phyloP scores from a whole-genome alignment of 768 basidiomycete genomes.

The Suillus luteus region DNA sequence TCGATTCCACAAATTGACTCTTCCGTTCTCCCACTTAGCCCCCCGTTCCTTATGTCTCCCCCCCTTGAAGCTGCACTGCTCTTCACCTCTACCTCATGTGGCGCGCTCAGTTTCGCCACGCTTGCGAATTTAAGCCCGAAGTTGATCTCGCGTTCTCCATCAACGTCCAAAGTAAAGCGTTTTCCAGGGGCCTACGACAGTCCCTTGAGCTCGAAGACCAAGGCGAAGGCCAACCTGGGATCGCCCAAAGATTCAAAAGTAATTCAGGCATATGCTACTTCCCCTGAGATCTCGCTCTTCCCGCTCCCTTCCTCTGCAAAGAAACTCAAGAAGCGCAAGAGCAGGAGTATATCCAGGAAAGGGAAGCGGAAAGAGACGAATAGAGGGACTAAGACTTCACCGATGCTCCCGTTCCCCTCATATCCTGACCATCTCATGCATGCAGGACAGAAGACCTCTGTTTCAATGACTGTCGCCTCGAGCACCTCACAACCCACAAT shows the following conservation, averaged over 20 bases:
- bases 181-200: background rate
- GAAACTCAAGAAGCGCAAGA: slow-evolving; percentile 14
- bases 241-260: background rate
- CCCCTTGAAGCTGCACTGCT: slow-evolving; percentile 57
- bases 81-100: slow-evolving; percentile 40
- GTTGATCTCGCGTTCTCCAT: background rate
- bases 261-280: background rate
- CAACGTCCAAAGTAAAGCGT: background rate
- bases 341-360: slow-evolving; percentile 6
- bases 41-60: slow-evolving; percentile 57
- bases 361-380: background rate
- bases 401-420: slow-evolving; percentile 27
- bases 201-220: background rate
- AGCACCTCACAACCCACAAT: slow-evolving; percentile 14
- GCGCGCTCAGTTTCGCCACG: slow-evolving; percentile 18
- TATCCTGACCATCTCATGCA: slow-evolving; percentile 18
- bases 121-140: background rate
- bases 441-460: slow-evolving; percentile 14
- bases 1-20: slow-evolving; percentile 33
- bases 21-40: slow-evolving; percentile 54
- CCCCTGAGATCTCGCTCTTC: slow-evolving; percentile 22
- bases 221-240: background rate
- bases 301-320: slow-evolving; percentile 20
- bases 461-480: slow-evolving; percentile 9
- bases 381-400: slow-evolving; percentile 3